Conservation (phyloP, 495 filamentous ascomycete genomes). For the Aspergillus baeticus region DNA sequence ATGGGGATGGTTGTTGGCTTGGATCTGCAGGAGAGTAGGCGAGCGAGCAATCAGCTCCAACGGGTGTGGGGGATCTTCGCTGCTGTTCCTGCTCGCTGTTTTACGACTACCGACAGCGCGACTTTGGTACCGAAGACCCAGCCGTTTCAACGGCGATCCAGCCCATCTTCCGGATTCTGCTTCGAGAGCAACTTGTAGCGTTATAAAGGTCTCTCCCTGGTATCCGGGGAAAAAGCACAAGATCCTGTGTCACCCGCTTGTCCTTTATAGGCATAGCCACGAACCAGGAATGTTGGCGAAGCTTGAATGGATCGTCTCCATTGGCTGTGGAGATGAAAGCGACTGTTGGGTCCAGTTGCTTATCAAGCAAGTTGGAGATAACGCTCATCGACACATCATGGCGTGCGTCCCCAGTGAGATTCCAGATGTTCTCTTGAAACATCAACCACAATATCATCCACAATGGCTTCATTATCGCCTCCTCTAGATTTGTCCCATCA, state of each 20-base stretch:
- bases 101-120: too few relatives aligned
- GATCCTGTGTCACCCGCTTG: too few relatives aligned
- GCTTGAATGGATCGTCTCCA: neutral
- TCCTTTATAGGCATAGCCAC: neutral
- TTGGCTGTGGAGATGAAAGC: conserved; percentile 7
- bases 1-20: neutral
- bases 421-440: neutral
- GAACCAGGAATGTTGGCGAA: neutral
- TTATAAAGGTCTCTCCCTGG: neutral
- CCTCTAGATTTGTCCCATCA: conserved; percentile 80
- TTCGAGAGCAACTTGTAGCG: neutral
- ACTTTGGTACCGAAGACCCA: neutral
- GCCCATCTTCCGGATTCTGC: neutral
- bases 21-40: neutral
- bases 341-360: conserved; percentile 8
- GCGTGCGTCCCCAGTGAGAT: neutral
- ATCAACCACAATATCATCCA: neutral
- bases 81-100: neutral
- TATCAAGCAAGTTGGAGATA: conserved; percentile 17
- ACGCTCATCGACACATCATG: neutral
- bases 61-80: conserved; percentile 1
- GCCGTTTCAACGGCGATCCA: neutral
- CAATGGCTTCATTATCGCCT: conserved; percentile 23
- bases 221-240: neutral
- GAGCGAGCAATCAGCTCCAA: too few relatives aligned